Percentiles rank a stretch among this genome's conserved stretches.
Evolutionary conservation across 805 yeast species (phyloP).

Genomic region (Metschnikowia continentalis): DNA sequence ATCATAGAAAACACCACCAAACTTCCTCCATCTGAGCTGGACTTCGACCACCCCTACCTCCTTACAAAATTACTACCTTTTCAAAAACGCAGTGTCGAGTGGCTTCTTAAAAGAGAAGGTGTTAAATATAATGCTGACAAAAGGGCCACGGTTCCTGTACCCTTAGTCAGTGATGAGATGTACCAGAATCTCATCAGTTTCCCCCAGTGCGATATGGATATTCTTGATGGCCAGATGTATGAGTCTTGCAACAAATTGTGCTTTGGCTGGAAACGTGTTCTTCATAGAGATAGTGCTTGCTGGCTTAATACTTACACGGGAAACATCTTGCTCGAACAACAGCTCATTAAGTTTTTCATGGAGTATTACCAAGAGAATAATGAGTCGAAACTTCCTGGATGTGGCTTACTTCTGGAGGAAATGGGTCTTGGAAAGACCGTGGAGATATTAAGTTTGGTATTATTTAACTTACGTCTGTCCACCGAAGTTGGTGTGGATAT

Average conservation of each 20-base stretch:
- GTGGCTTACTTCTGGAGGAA: slow-evolving; percentile 83
- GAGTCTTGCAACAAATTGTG: slow-evolving; percentile 37
- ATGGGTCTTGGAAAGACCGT: slow-evolving; percentile 98
- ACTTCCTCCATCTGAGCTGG: slow-evolving; percentile 16
- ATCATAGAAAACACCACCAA: slow-evolving; percentile 43
- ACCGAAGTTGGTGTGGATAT: slow-evolving; percentile 29
- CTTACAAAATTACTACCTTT: slow-evolving; percentile 44
- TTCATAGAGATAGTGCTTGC: slow-evolving; percentile 9
- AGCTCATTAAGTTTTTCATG: slow-evolving; percentile 25
- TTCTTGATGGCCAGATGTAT: slow-evolving; percentile 22
- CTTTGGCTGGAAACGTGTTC: slow-evolving; percentile 49
- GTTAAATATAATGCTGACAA: slow-evolving; percentile 29
- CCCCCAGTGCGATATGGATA: slow-evolving; percentile 7
- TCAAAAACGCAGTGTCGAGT: slow-evolving; percentile 51
- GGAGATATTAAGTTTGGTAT: slow-evolving; percentile 66
- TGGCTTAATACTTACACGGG: slow-evolving; percentile 55
- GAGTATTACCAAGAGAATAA: slow-evolving; percentile 22
- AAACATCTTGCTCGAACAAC: slow-evolving; percentile 34
- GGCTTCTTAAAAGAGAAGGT: slow-evolving; percentile 55
- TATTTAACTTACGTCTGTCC: slow-evolving; percentile 54
- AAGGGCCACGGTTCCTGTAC: slow-evolving; percentile 18
- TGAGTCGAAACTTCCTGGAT: slow-evolving; percentile 37
- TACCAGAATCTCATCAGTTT: slow-evolving; percentile 1
- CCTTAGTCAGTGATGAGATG: slow-evolving; percentile 17
- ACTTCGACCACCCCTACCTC: slow-evolving; percentile 39